Evolutionary conservation across 257 asterid genomes (phyloP).

Genomic region (Solanum neorickii): DNA sequence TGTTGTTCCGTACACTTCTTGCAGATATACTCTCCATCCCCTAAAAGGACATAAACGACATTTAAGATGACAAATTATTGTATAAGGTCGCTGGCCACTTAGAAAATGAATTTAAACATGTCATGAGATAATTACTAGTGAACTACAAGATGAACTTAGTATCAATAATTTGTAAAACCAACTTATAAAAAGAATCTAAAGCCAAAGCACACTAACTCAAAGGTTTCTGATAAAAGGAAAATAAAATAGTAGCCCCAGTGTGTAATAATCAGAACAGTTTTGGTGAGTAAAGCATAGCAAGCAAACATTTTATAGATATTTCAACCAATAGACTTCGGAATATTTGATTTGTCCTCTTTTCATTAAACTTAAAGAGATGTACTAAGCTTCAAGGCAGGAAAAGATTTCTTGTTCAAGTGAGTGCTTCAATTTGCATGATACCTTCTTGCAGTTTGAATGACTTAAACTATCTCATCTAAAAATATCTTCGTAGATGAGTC

Average conservation of each 20-base stretch:
- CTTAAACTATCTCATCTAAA: background rate
- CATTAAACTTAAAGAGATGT: background rate
- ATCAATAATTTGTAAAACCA: background rate
- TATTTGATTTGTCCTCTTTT: background rate
- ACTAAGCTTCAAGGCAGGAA: background rate
- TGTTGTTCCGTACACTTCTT: conserved; percentile 81
- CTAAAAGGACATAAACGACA: conserved; percentile 14
- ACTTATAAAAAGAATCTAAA: background rate
- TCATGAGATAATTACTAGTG: background rate
- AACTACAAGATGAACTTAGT: background rate
- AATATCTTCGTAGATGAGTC: background rate
- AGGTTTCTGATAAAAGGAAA: background rate
- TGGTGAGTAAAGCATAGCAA: background rate
- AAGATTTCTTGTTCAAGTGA: background rate
- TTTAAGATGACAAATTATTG: background rate
- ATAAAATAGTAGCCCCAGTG: background rate
- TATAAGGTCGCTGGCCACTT: background rate
- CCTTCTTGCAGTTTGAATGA: background rate
- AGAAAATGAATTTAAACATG: background rate
- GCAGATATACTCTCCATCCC: conserved; percentile 76
- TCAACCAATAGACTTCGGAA: background rate
- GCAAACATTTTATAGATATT: background rate
- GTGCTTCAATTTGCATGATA: background rate
- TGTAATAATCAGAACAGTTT: background rate
- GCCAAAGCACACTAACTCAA: background rate